Evolutionary conservation across 495 filamentous ascomycete species (phyloP).

Genomic region (Margaritispora aquatica): DNA sequence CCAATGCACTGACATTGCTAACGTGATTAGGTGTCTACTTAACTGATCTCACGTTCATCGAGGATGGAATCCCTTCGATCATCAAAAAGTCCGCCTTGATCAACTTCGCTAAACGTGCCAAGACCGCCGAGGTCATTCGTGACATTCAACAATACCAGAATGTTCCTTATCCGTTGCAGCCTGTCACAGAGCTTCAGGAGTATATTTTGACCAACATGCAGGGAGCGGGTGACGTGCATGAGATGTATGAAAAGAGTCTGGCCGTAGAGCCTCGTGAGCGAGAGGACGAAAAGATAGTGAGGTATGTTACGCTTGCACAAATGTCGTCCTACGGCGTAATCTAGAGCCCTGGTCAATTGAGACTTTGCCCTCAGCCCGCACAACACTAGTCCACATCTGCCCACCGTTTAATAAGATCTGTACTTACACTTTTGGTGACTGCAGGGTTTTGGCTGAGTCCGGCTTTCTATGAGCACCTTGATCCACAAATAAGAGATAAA

Average conservation of each 20-base stretch:
- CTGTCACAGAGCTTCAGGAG: conserved; percentile 89
- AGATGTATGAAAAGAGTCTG: conserved; percentile 97
- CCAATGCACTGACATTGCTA: not conserved
- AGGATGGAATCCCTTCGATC: conserved; percentile 93
- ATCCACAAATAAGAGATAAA: not conserved
- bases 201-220: conserved; percentile 96
- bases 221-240: conserved; percentile 88
- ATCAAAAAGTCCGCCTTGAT: conserved; percentile 93
- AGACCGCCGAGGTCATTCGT: conserved; percentile 95
- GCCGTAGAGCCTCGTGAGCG: conserved; percentile 88
- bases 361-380: conserved; percentile 5
- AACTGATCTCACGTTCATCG: conserved; percentile 97
- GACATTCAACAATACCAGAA: conserved; percentile 99
- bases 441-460: conserved; percentile 30
- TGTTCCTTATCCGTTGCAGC: conserved; percentile 82
- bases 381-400: not conserved
- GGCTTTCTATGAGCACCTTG: conserved; percentile 26
- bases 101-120: conserved; percentile 96
- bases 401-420: conserved; percentile 10
- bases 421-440: conserved; percentile 22
- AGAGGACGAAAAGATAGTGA: conserved; percentile 78
- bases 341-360: not conserved
- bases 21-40: conserved; percentile 76
- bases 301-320: conserved; percentile 36
- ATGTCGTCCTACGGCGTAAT: conserved; percentile 14